Percentiles rank a stretch among this genome's conserved stretches.
Evolutionary conservation across 345 rosid genomes (phyloP).

Genomic region (Citrus sp.): DNA sequence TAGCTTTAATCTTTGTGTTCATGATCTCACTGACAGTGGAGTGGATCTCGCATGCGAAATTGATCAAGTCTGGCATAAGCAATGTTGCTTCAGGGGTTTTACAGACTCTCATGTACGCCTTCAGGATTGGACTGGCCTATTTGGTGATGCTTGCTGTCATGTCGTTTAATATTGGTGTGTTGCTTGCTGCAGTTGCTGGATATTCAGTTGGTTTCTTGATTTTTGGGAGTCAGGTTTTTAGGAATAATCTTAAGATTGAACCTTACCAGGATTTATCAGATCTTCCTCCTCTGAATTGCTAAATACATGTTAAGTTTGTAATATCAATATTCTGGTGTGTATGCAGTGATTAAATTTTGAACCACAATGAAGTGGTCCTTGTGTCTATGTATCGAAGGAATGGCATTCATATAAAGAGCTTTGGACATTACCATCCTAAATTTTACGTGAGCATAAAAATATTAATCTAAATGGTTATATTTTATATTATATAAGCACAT

Average conservation of each 20-base stretch:
- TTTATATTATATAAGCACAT: too few species aligned
- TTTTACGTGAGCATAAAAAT: too few species aligned
- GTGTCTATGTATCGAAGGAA: too few species aligned
- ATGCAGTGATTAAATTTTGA: too few species aligned
- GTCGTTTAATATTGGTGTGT: conserved; percentile 26
- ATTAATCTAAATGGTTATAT: too few species aligned
- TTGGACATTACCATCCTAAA: too few species aligned
- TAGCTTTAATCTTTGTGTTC: conserved; percentile 33
- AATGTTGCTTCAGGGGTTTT: conserved; percentile 6
- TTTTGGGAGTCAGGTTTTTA: conserved; percentile 24
- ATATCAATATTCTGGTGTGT: too few species aligned
- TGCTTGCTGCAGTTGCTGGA: conserved; percentile 28
- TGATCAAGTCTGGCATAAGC: conserved; percentile 11
- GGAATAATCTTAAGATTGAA: background rate
- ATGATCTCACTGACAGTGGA: conserved; percentile 29
- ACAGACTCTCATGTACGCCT: conserved; percentile 21
- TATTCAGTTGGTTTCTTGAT: conserved; percentile 27
- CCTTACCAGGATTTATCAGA: conserved; percentile 13
- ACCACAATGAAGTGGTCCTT: too few species aligned
- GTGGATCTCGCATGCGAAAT: conserved; percentile 33
- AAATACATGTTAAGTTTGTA: background rate
- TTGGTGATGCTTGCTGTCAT: conserved; percentile 37
- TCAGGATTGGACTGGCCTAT: conserved; percentile 22
- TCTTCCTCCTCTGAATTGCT: conserved; percentile 28
- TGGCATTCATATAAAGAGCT: too few species aligned